phyloP scores from a whole-genome alignment of 257 asterid species.

The Solanum sitiens region DNA sequence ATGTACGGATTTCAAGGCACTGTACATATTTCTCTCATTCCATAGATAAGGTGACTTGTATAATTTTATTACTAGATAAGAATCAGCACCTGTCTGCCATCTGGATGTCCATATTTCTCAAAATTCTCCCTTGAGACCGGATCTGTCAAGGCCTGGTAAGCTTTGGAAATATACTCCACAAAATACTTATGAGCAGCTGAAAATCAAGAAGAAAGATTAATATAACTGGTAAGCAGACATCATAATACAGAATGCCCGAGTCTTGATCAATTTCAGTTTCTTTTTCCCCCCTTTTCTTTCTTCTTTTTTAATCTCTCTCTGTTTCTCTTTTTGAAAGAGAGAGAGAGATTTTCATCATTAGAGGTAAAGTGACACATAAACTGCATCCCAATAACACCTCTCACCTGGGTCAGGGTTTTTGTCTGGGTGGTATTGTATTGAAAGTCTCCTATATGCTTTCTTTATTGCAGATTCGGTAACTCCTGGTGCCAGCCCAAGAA shows the following conservation, averaged over 20 bases:
- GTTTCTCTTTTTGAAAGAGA: not conserved
- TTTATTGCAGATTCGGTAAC: constrained; percentile 79
- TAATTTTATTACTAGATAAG: not conserved
- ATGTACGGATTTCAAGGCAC: not conserved
- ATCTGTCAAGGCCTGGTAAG: constrained; percentile 97
- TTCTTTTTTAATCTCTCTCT: not conserved
- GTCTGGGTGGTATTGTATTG: constrained; percentile 93
- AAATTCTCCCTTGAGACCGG: constrained; percentile 86
- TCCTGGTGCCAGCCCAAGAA: constrained; percentile 89
- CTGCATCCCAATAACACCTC: not conserved
- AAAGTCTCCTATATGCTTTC: constrained; percentile 91
- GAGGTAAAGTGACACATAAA: not conserved
- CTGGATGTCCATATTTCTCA: constrained; percentile 96
- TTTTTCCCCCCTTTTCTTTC: not conserved
- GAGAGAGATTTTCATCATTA: not conserved
- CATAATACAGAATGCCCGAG: not conserved
- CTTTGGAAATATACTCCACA: constrained; percentile 83
- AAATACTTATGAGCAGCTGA: constrained; percentile 86
- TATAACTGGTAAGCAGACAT: not conserved
- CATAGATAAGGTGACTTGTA: not conserved
- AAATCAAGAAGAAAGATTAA: constrained; percentile 13
- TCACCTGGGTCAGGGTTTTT: constrained; percentile 97
- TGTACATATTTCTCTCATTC: not conserved
- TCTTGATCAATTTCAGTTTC: not conserved
- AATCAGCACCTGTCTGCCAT: constrained; percentile 85